Evolutionary conservation across 78 protist genomes (phyloP).

Genomic region (Carpediemonas membranifera): DNA sequence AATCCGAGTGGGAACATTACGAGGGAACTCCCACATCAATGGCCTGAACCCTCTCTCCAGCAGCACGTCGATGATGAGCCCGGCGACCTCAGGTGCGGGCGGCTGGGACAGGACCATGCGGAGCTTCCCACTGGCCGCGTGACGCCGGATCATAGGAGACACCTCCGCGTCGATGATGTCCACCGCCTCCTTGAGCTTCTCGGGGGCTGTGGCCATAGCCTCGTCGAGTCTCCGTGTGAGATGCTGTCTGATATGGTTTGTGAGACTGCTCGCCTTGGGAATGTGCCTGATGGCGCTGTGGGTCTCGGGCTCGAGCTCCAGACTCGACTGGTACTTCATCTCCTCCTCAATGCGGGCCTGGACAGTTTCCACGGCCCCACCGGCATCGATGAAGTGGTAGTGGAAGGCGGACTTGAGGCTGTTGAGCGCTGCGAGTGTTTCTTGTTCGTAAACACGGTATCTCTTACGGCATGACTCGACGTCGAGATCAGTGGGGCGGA

Average conservation of each 20-base stretch:
- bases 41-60: constrained; percentile 54
- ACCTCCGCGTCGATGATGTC: constrained; percentile 32
- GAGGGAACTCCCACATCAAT: no score
- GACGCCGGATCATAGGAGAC: constrained; percentile 35
- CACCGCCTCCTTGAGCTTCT: constrained; percentile 21
- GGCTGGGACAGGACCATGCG: constrained; percentile 20
- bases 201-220: constrained; percentile 30
- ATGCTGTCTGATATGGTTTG: constrained; percentile 38
- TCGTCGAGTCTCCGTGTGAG: constrained; percentile 44
- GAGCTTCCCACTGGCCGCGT: constrained; percentile 28
- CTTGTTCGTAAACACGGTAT: constrained; percentile 41
- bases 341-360: constrained; percentile 32
- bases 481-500: neutral
- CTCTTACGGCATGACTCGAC: neutral
- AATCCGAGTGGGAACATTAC: no score
- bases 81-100: constrained; percentile 15
- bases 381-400: constrained; percentile 51
- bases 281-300: constrained; percentile 35
- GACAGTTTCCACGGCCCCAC: constrained; percentile 27
- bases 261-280: constrained; percentile 43
- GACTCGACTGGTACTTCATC: no score
- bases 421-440: neutral
- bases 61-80: constrained; percentile 44
- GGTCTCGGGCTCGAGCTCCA: constrained; percentile 43
- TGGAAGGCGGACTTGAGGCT: constrained; percentile 8